Evolutionary conservation across 2,329 filamentous ascomycete species (phyloP).

Genomic region (Tympanopsis confertula): DNA sequence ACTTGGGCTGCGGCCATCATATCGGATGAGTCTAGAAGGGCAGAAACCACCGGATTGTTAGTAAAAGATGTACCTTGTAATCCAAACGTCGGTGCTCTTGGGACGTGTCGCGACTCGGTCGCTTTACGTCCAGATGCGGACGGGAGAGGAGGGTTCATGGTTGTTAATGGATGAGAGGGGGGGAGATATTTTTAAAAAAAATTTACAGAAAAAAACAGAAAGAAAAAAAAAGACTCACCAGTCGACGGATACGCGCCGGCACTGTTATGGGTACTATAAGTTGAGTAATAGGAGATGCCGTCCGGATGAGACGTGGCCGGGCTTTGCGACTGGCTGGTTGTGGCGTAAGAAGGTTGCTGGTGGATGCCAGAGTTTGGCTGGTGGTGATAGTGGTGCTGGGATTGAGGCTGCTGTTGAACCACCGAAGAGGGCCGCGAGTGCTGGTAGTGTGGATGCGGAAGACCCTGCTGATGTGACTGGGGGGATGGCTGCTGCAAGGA

Average conservation of each 20-base stretch:
- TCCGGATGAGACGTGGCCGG: constrained; percentile 49
- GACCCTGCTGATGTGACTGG: constrained; percentile 14
- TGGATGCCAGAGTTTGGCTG: not conserved
- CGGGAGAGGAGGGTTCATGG: not conserved
- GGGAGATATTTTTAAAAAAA: constrained; percentile 2
- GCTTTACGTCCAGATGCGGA: not conserved
- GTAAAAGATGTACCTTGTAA: not conserved
- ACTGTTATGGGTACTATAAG: constrained; percentile 73
- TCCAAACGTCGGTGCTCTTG: not conserved
- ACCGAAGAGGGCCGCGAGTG: constrained; percentile 15
- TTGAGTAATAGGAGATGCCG: constrained; percentile 66
- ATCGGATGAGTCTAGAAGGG: constrained; percentile 20
- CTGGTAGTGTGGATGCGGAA: constrained; percentile 16
- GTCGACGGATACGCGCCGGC: constrained; percentile 76
- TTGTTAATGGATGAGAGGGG: not conserved
- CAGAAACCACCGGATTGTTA: not conserved
- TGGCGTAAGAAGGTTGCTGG: not conserved
- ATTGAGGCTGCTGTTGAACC: constrained; percentile 12
- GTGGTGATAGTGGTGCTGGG: not conserved
- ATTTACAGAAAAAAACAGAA: constrained; percentile 5
- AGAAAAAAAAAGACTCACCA: constrained; percentile 43
- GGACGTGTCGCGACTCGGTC: not conserved
- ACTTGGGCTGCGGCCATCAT: constrained; percentile 46
- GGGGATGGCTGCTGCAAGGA: constrained; percentile 16
- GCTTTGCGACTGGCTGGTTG: constrained; percentile 27